Evolutionary conservation across 2,329 filamentous ascomycete genomes (phyloP), one percentile per base, ranked within the genome.

Genomic region (Apiospora marii): DNA sequence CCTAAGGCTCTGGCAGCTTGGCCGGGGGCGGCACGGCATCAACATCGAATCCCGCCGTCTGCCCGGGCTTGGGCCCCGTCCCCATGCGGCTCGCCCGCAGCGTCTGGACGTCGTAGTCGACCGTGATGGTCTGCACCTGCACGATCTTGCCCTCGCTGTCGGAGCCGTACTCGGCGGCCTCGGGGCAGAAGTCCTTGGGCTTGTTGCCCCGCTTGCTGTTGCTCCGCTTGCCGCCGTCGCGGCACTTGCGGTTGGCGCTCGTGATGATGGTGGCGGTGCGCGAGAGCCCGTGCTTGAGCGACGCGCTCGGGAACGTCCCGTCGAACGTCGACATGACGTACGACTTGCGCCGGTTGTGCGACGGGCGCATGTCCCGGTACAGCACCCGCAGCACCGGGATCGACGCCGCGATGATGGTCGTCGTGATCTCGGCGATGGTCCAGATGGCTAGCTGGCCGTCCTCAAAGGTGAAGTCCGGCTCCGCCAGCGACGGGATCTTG

Each of bases 331-430:
- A 68, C 64, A 43, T 43, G 64, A 43, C 41, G 64, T 68, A 68
- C 64, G 37, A 43, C 37, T 44, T 44, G 64, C 64, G 64, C 22
- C 64, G 22, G 43, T 16, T 13, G 64, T 37, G 14, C n/a, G 22
- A 4, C 13, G 64, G 43, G 13, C 37, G 37, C 22, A 30, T 27
- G 64, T 68, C 43, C 16, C 43, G 37, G 58, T 68, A 49, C 19
- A 71, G 19, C 46, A 71, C 46, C 37, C 80, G 78, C n/a, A 82
- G 72, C 12, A 81, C 76, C 74, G 80, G 68, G 44, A 82, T 78
- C 16, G 80, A 81, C 1, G 80, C 77, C 6, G 79, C 81, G 74
- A 81, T 79, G 67, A 83, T 82, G 16, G 81, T 82, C 22, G 80
- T 79, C 51, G 80, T 78, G 6, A 79, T 79, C 73, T 83, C 81